phyloP scores from a whole-genome alignment of 2,329 filamentous ascomycete species.

The Paecilomyces sp. region DNA sequence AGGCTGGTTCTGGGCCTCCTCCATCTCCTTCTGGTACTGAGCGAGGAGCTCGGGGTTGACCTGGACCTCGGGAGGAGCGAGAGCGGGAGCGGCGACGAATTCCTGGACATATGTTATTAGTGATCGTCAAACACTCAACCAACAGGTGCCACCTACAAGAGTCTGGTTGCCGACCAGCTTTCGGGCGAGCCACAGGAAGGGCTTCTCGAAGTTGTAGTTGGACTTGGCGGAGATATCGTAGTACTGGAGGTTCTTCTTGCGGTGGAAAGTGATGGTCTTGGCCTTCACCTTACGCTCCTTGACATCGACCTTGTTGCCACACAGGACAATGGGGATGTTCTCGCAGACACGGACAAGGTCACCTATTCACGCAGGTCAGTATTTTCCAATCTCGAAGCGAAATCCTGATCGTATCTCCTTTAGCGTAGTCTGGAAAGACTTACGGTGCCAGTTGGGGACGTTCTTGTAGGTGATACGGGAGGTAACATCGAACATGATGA shows the following conservation, averaged over 20 bases:
- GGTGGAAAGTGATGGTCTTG: constrained; percentile 99
- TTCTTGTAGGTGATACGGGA: constrained; percentile 99
- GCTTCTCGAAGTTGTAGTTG: constrained; percentile 99
- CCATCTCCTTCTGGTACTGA: constrained; percentile 85
- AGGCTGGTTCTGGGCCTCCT: constrained; percentile 68
- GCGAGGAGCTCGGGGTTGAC: constrained; percentile 78
- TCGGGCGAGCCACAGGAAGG: constrained; percentile 97
- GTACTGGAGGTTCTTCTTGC: constrained; percentile 99
- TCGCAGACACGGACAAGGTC: constrained; percentile 98
- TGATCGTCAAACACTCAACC: constrained; percentile 1
- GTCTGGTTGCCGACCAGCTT: constrained; percentile 93
- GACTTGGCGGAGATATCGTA: constrained; percentile 99
- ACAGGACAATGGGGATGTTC: constrained; percentile 97
- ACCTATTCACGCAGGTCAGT: constrained; percentile 47
- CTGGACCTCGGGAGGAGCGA: constrained; percentile 85
- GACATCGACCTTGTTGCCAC: constrained; percentile 99
- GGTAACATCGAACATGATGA: constrained; percentile 99
- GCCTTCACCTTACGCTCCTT: constrained; percentile 99
- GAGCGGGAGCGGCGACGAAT: constrained; percentile 90
- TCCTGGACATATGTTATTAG: constrained; percentile 52
- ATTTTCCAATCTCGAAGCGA: neutral
- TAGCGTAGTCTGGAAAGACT: constrained; percentile 35
- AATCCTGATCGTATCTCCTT: neutral
- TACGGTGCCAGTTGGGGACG: constrained; percentile 99
- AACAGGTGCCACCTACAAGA: constrained; percentile 54